Base-by-base conservation (phyloP, 805 yeast species). In the Lipomyces chichibuensis region DNA sequence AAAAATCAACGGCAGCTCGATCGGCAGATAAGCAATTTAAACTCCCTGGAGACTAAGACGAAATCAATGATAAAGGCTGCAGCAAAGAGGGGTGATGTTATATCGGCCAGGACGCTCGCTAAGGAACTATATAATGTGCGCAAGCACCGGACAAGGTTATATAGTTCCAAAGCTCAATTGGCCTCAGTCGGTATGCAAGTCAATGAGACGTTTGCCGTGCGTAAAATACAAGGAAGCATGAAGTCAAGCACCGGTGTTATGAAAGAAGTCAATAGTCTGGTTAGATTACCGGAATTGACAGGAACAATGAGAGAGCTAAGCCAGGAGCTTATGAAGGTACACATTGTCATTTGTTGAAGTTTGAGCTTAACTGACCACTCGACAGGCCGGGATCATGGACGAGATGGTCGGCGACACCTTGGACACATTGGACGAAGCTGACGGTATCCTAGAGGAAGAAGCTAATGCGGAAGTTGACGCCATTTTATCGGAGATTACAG, bases 401-500 rank as follows among this genome's bases (percentile, higher is more conserved):
- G 99, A 95, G 76, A 95, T 95, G 98, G 88, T 93, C 76, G 92
- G 90, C 65, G 99, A 95, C 75, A 87, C 91, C 69, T 82, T 94
- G 67, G 98, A 93, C 67, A 78, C 82, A 60, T 79, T 85, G 65
- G 88, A 84, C 25, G 91, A 88, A 37, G 88, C 84, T 59, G 89
- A 85, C 66, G 83, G 85, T 54, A 25, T 69, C 11, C 88, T 84
- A 63, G 94, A 90, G 64, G 88, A 87, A 23, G 90, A 86, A 69
- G 87, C 85, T 37, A 85, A 83, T 54, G 85, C 84, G 25, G 87
- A 84, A 73, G 88, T 91, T 25, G 86, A 89, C 67, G 85, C 86
- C 76, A 85, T 91, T 29, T 78, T 87, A 54, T 79, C 81, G 25
- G 80, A 80, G 67, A 78, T 82, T 74, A 77, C 84, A 17, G 76